Percentiles rank a stretch among this genome's conserved stretches.
Evolutionary conservation across 2,329 filamentous ascomycete genomes (phyloP).

Genomic region (Dichotomopilus funicola): DNA sequence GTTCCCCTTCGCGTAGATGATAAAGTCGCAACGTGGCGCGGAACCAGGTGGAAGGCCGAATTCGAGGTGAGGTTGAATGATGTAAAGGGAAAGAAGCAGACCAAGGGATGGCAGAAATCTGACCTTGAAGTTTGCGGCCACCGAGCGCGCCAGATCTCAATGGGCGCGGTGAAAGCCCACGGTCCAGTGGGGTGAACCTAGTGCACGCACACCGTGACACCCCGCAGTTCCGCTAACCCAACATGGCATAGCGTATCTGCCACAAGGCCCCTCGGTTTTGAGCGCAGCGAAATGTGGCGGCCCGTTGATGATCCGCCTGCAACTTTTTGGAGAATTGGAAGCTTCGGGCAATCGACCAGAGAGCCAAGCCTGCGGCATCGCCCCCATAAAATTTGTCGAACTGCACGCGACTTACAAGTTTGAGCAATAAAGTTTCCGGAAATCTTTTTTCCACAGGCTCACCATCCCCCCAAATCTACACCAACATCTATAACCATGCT

Average conservation of each 20-base stretch:
- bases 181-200: background rate
- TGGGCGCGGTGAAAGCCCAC: background rate
- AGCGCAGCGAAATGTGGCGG: constrained; percentile 8
- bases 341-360: background rate
- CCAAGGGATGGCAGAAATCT: background rate
- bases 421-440: background rate
- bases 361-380: constrained; percentile 5
- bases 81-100: no score
- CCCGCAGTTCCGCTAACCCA: no score
- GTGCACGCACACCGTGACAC: no score
- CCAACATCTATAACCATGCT: constrained; percentile 33
- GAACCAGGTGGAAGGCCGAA: background rate
- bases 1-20: background rate
- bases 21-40: background rate
- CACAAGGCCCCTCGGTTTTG: background rate
- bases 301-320: constrained; percentile 19
- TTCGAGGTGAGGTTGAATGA: background rate
- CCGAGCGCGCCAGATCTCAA: background rate
- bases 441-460: background rate
- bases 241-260: background rate
- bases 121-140: background rate
- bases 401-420: constrained; percentile 10
- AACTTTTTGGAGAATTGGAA: background rate
- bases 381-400: constrained; percentile 20
- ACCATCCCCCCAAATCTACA: background rate